Evolutionary conservation across 2,329 filamentous ascomycete species (phyloP).

Genomic region (Apiospora malaysiana): DNA sequence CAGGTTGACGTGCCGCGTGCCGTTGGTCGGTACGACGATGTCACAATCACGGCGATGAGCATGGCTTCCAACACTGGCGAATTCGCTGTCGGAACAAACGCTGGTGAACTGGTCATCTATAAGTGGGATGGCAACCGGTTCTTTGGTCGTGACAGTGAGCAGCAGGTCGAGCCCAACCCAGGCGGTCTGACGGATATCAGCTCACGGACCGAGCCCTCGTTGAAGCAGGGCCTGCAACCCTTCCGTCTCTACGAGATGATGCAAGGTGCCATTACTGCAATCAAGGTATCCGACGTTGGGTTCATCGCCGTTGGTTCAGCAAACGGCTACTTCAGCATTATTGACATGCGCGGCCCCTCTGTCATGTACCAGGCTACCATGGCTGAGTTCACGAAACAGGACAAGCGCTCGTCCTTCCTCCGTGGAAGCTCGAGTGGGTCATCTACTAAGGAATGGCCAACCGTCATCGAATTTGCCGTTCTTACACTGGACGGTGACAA

Average conservation of each 20-base stretch:
- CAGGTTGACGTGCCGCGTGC: slow-evolving; percentile 89
- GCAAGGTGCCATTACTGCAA: slow-evolving; percentile 78
- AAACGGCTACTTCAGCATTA: slow-evolving; percentile 77
- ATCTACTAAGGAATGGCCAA: slow-evolving; percentile 72
- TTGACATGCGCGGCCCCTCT: slow-evolving; percentile 86
- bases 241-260: slow-evolving; percentile 82
- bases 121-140: slow-evolving; percentile 84
- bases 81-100: slow-evolving; percentile 78
- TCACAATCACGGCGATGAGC: slow-evolving; percentile 80
- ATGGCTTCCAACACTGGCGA: slow-evolving; percentile 84
- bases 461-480: slow-evolving; percentile 86
- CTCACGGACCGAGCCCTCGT: slow-evolving; percentile 69
- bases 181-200: slow-evolving; percentile 78
- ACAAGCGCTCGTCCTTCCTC: slow-evolving; percentile 77
- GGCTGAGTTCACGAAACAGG: slow-evolving; percentile 75
- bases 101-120: slow-evolving; percentile 87
- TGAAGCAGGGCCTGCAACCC: slow-evolving; percentile 84
- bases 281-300: slow-evolving; percentile 89
- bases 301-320: slow-evolving; percentile 90
- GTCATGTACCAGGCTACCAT: slow-evolving; percentile 80
- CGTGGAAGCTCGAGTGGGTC: slow-evolving; percentile 57
- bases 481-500: slow-evolving; percentile 93
- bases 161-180: slow-evolving; percentile 60
- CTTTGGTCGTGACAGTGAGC: slow-evolving; percentile 67
- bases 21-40: slow-evolving; percentile 76